Base-by-base conservation (phyloP, 306 rosid species). In the Fragaria ananassa region DNA sequence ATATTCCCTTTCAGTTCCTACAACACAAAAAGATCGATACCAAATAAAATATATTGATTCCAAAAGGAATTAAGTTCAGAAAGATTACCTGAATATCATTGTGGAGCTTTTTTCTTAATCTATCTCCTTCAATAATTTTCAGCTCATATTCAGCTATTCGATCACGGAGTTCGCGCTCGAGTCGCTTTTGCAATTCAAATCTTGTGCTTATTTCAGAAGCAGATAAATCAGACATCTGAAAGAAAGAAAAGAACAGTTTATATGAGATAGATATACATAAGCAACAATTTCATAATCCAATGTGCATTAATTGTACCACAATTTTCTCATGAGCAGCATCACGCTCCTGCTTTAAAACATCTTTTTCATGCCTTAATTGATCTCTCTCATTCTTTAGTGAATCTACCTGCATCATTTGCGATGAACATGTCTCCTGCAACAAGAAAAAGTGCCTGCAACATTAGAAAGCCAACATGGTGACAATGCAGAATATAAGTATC, bases 1-100 rank as follows among this genome's bases (percentile, higher is more conserved):
- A 96, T 96, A 76, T 96, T 96, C 61, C 99, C 99, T 87, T 96
- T 96, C 11, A 96, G 76, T 80, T 96, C 99, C 99, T 96, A 63
- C 35, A 25, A 72, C 10, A 18, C 60, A 69, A 86, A 44, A 77
- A 53, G 73, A 66, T 58, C 41, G 76, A 23, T 74, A 64, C 51
- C 45, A 67, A 68, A 69, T 15, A 61, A 51, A 63, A 29, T 47
- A 39, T 17, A 35, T 31, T 21, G 70, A 51, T 66, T 58, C n/a
- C 41, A 70, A 25, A 75, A 70, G 17, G 11, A 34, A 72, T 37
- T 9, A 47, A 68, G 37, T 19, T 65, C 61, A 51, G 21, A 49
- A 74, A 15, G 70, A 12, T 72, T 92, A 96, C 99, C 90, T 88
- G 83, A 81, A 96, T 92, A 25, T 95, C 88, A 76, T 96, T 96